These are phyloP conservation scores for Bondarzewia mesenterica DNA, from an alignment of 1,284 basidiomycete genomes.

Conservation along the genomic window DNA sequence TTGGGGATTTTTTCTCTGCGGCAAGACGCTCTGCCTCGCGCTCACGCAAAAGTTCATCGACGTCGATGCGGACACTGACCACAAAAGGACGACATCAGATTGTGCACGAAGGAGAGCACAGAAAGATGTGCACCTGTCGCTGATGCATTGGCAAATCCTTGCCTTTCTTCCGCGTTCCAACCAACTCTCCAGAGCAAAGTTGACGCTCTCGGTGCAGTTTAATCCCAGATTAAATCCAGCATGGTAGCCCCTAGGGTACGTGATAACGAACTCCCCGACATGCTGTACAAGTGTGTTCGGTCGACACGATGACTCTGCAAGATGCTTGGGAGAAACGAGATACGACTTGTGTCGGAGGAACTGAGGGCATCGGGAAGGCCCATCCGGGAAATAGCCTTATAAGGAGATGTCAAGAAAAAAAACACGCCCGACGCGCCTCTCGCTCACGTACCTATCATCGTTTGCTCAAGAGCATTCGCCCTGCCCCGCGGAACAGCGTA, in stretches of 20 bases:
- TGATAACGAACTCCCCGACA: conserved; percentile 91
- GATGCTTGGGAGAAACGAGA: conserved; percentile 81
- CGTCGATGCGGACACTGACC: conserved; percentile 81
- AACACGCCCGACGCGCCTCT: not conserved
- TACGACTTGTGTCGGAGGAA: conserved; percentile 97
- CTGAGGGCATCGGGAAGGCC: conserved; percentile 79
- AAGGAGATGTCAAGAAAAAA: not conserved
- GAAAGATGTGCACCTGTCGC: conserved; percentile 57
- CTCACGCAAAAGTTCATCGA: conserved; percentile 72
- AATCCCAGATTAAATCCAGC: conserved; percentile 96
- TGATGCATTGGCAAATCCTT: conserved; percentile 77
- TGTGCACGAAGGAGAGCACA: not conserved
- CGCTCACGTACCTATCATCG: conserved; percentile 61
- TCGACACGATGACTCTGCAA: conserved; percentile 75
- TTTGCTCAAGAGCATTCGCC: conserved; percentile 69
- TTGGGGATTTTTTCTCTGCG: conserved; percentile 9
- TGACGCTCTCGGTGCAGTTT: conserved; percentile 97
- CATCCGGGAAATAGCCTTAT: conserved; percentile 80
- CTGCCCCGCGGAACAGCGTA: conserved; percentile 90
- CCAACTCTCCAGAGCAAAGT: conserved; percentile 96
- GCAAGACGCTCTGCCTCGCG: conserved; percentile 37
- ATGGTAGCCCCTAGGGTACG: conserved; percentile 91
- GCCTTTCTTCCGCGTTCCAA: conserved; percentile 81
- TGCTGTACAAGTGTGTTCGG: conserved; percentile 90
- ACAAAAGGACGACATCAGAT: not conserved